Conservation (phyloP, 2,329 filamentous ascomycete genomes). For the Karstenula rhodostoma region DNA sequence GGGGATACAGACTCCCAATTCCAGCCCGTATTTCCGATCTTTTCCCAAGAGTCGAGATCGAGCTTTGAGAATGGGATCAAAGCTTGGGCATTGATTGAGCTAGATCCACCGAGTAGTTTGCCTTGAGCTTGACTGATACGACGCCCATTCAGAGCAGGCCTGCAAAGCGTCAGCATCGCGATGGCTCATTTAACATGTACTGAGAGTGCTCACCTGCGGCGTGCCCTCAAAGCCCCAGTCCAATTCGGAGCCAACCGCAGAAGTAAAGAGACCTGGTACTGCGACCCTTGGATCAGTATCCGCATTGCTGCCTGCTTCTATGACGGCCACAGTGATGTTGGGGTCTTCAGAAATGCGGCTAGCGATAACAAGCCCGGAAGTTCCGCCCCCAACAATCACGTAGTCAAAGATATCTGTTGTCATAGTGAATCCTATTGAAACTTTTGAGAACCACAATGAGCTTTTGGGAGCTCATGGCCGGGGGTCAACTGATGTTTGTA, state of each 20-base stretch:
- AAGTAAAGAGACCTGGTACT: neutral
- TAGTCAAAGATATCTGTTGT: slow-evolving; percentile 16
- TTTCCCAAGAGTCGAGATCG: slow-evolving; percentile 44
- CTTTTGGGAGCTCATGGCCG: too few species aligned
- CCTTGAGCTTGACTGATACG: slow-evolving; percentile 21
- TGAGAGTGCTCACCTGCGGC: neutral
- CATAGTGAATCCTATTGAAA: neutral
- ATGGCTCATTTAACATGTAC: neutral
- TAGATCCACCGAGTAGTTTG: slow-evolving; percentile 42
- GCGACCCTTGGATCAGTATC: neutral
- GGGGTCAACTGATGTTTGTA: too few species aligned
- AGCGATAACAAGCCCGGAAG: slow-evolving; percentile 26
- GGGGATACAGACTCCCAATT: slow-evolving; percentile 29
- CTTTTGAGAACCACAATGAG: too few species aligned
- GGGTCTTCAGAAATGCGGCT: slow-evolving; percentile 23
- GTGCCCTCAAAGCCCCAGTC: neutral
- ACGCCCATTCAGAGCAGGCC: slow-evolving; percentile 16
- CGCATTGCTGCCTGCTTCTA: slow-evolving; percentile 24
- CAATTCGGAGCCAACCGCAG: neutral
- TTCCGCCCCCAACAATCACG: slow-evolving; percentile 28
- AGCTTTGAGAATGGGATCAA: slow-evolving; percentile 29
- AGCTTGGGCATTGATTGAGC: slow-evolving; percentile 37
- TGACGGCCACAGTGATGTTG: slow-evolving; percentile 17
- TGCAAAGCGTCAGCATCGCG: neutral
- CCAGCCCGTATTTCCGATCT: slow-evolving; percentile 43